Base-by-base conservation (phyloP, 495 filamentous ascomycete genomes). In the Penicillium egyptiacum region DNA sequence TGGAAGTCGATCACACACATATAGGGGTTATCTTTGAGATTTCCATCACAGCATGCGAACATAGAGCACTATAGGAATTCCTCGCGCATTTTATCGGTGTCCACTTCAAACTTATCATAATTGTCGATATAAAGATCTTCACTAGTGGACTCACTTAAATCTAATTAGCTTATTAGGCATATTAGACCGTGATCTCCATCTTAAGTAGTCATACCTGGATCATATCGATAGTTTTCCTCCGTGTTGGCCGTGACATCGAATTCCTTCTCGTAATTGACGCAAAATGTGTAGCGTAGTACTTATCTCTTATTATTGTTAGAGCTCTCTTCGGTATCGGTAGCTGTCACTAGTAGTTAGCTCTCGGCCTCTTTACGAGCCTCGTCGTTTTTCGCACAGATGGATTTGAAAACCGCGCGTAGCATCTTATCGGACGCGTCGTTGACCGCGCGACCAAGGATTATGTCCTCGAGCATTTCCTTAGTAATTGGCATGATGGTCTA, bases 191-290 rank as follows among this genome's bases (percentile, higher is more conserved):
- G 0, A 19, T 43, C 41, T 22, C 43, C n/a, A n/a, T n/a, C n/a
- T n/a, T n/a, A n/a, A n/a, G 22, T 6, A 25, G 14, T 23, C 43
- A 4, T 31, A 48, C 45, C 5, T 19, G 45, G 45, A 23, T 47
- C 25, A 47, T 47, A 47, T 26, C 44, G 22, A 19, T 26, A 48
- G 16, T 0, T 7, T 17, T 16, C 19, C 25, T 48, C 10, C 16
- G 45, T 48, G 19, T 48, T 31, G 7, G 45, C 12, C 26, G 16
- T 48, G 45, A 37, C 48, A 50, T 37, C 48, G 48, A 50, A 50
- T 16, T 37, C 48, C 23, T 50, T 39, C 48, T 39, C 7, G 28
- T 33, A 39, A 39, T 39, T 20, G 14, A 33, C 2, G 11, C 45
- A 48, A 30, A 11, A 10, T 2, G 45, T 26, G n/a, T 48, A 48